A percentile compares a stretch with the other conserved stretches of the same genome.
Conservation (phyloP, 2,329 filamentous ascomycete species). For the Amylocarpus encephaloides region DNA sequence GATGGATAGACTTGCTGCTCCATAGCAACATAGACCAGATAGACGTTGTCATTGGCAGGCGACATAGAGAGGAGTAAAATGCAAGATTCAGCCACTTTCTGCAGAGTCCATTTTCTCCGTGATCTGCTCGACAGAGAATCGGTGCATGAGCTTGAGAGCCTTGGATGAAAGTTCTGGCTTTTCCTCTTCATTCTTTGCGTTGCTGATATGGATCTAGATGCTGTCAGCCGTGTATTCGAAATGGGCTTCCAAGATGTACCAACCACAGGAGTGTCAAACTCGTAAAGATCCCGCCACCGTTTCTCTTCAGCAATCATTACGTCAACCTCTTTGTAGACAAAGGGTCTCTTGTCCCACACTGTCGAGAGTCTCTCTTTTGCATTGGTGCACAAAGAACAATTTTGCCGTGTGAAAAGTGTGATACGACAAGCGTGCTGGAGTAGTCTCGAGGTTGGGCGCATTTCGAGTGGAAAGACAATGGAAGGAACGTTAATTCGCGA, state of each 20-base stretch:
- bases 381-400: constrained; percentile 64
- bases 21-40: background rate
- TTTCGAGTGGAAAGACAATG: constrained; percentile 24
- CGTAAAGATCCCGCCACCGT: constrained; percentile 67
- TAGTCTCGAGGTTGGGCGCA: constrained; percentile 47
- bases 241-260: constrained; percentile 6
- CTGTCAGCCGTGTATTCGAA: background rate
- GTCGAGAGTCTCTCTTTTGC: constrained; percentile 62
- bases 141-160: constrained; percentile 70
- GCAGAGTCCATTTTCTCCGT: constrained; percentile 61
- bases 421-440: constrained; percentile 52
- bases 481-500: too few relatives aligned
- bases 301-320: constrained; percentile 57
- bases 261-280: constrained; percentile 77
- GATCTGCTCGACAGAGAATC: constrained; percentile 63
- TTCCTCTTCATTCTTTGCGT: constrained; percentile 43
- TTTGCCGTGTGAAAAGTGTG: constrained; percentile 67
- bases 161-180: constrained; percentile 33
- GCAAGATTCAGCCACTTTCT: constrained; percentile 10
- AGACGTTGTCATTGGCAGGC: background rate
- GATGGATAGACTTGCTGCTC: background rate
- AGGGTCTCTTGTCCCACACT: constrained; percentile 61
- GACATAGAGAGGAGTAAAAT: background rate
- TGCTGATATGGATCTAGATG: constrained; percentile 53
- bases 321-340: constrained; percentile 63